Conservation (phyloP, 73 alveolate species). For the Paramecium sonneborni region DNA sequence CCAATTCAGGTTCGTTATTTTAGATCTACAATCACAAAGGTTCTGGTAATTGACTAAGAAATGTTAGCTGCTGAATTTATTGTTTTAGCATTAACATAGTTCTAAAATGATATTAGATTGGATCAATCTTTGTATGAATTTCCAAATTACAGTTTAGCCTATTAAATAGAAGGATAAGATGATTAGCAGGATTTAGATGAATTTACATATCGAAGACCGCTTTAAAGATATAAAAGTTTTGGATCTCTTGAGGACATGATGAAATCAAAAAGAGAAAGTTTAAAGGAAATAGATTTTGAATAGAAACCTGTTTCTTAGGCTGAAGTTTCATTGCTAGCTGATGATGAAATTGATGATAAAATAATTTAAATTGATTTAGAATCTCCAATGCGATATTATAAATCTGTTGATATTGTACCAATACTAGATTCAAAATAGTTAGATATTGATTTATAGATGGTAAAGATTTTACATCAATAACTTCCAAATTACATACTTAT, state of each 20-base stretch:
- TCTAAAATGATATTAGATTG: neutral
- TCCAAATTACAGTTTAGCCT: slow-evolving; percentile 44
- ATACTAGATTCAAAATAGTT: neutral
- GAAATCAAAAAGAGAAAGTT: slow-evolving; percentile 22
- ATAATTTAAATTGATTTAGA: slow-evolving; percentile 20
- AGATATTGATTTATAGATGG: neutral
- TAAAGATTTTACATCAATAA: neutral
- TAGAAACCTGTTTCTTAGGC: neutral
- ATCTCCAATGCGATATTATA: neutral
- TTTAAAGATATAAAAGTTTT: slow-evolving; percentile 14
- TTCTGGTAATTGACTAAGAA: neutral
- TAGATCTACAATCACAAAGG: neutral
- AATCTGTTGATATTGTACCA: slow-evolving; percentile 3
- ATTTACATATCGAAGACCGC: neutral
- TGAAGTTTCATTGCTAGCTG: neutral
- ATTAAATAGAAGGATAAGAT: slow-evolving; percentile 13
- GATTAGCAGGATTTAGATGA: slow-evolving; percentile 1
- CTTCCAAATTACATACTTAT: neutral
- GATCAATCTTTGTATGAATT: neutral
- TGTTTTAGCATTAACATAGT: neutral
- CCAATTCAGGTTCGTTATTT: neutral
- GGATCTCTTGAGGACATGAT: neutral
- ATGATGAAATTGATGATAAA: neutral
- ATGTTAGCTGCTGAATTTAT: slow-evolving; percentile 40
- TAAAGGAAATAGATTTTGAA: neutral